A percentile compares a stretch with the other conserved stretches of the same genome.
These are phyloP conservation scores for Rhizopogon rudus DNA, from an alignment of 768 basidiomycete species.

Conservation along the genomic window DNA sequence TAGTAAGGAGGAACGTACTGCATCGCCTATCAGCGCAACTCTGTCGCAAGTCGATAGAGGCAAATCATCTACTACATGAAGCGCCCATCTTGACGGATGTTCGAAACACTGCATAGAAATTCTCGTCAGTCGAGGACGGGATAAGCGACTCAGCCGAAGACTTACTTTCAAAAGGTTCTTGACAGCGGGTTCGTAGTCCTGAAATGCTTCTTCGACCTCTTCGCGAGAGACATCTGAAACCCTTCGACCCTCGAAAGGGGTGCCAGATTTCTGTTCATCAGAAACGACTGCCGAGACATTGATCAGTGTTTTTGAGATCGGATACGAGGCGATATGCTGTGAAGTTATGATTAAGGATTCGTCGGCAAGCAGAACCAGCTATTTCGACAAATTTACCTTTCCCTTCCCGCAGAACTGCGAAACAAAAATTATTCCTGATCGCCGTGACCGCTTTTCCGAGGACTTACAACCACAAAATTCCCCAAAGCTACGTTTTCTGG, in stretches of 20 bases:
- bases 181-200: background rate
- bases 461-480: slow-evolving; percentile 13
- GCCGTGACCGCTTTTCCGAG: background rate
- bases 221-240: slow-evolving; percentile 20
- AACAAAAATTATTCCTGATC: background rate
- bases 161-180: no score
- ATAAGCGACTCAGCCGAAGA: background rate
- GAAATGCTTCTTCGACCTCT: slow-evolving; percentile 22
- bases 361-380: background rate
- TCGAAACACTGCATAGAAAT: slow-evolving; percentile 24
- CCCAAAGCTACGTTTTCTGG: slow-evolving; percentile 14
- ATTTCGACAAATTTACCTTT: background rate
- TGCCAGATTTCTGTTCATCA: slow-evolving; percentile 22
- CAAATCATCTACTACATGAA: slow-evolving; percentile 35
- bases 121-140: background rate
- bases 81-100: slow-evolving; percentile 34
- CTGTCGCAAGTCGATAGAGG: slow-evolving; percentile 31
- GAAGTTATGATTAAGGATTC: background rate
- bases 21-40: slow-evolving; percentile 16
- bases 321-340: slow-evolving; percentile 35
- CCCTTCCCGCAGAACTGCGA: slow-evolving; percentile 3
- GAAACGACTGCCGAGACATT: slow-evolving; percentile 29
- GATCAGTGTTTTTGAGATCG: slow-evolving; percentile 25
- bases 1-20: no score
- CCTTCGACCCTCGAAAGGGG: slow-evolving; percentile 22